Evolutionary conservation across 2,329 filamentous ascomycete species (phyloP).

Genomic region (Bipolaris zeicola): DNA sequence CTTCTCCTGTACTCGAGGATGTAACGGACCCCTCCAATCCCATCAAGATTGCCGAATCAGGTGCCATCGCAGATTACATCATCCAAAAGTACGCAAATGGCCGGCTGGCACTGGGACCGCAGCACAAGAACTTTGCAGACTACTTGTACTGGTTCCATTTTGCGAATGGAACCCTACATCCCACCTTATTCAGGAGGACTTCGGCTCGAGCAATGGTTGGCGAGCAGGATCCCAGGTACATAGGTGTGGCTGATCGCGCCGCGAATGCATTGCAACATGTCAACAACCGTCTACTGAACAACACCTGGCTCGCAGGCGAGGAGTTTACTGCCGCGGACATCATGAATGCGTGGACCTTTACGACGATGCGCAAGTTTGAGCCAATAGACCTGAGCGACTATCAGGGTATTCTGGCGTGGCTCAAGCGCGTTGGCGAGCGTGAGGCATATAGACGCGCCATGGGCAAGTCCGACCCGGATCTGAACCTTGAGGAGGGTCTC

Average conservation of each 20-base stretch:
- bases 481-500: conserved; percentile 40
- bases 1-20: conserved; percentile 66
- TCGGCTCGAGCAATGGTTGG: conserved; percentile 34
- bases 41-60: conserved; percentile 63
- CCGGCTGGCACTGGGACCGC: conserved; percentile 54
- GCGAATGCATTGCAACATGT: conserved; percentile 51
- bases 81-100: conserved; percentile 57
- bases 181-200: conserved; percentile 42
- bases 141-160: conserved; percentile 71
- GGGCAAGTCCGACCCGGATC: conserved; percentile 58
- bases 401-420: conserved; percentile 37
- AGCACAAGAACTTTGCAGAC: conserved; percentile 59
- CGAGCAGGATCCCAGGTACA: conserved; percentile 45
- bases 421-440: conserved; percentile 35
- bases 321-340: conserved; percentile 70
- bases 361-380: conserved; percentile 63
- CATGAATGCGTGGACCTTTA: conserved; percentile 66
- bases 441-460: conserved; percentile 56
- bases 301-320: conserved; percentile 63
- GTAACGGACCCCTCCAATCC: conserved; percentile 50
- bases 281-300: conserved; percentile 56
- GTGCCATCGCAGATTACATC: conserved; percentile 68
- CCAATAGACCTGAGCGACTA: conserved; percentile 46
- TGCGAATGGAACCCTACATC: conserved; percentile 51
- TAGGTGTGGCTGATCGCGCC: conserved; percentile 44